These are phyloP conservation scores for Senecio squalidus DNA, from an alignment of 140 eudicot species.

Conservation along the genomic window DNA sequence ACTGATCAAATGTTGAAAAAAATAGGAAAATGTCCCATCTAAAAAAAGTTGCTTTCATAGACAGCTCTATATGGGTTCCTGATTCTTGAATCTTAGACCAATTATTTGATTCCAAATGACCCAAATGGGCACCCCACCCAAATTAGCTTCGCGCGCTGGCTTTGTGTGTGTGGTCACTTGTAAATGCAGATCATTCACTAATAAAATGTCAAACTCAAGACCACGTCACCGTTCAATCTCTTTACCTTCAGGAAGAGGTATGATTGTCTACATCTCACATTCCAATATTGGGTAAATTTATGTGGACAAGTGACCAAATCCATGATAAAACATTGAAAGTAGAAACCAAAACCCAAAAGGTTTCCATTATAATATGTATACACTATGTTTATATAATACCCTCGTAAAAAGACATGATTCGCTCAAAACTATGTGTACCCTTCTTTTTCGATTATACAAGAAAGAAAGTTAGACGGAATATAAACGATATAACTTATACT, in stretches of 20 bases:
- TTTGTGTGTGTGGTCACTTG: slow-evolving; percentile 24
- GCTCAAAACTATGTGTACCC: not conserved
- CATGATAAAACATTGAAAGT: no score
- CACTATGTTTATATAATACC: no score
- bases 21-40: slow-evolving; percentile 24
- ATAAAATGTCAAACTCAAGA: slow-evolving; percentile 3
- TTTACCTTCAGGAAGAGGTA: no score
- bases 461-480: not conserved
- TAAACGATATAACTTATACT: slow-evolving; percentile 3
- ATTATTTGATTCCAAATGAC: slow-evolving; percentile 30
- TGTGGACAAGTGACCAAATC: no score
- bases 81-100: slow-evolving; percentile 34
- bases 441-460: not conserved
- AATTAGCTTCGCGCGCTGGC: slow-evolving; percentile 32
- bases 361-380: no score
- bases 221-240: not conserved
- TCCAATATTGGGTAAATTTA: no score
- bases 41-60: slow-evolving; percentile 18
- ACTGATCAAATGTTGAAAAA: not conserved
- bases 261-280: no score
- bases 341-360: not conserved
- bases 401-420: not conserved
- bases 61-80: slow-evolving; percentile 37
- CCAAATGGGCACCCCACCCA: slow-evolving; percentile 28
- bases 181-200: slow-evolving; percentile 24